Evolutionary conservation across 2,329 filamentous ascomycete genomes (phyloP).

Genomic region (Epichloe sibirici): DNA sequence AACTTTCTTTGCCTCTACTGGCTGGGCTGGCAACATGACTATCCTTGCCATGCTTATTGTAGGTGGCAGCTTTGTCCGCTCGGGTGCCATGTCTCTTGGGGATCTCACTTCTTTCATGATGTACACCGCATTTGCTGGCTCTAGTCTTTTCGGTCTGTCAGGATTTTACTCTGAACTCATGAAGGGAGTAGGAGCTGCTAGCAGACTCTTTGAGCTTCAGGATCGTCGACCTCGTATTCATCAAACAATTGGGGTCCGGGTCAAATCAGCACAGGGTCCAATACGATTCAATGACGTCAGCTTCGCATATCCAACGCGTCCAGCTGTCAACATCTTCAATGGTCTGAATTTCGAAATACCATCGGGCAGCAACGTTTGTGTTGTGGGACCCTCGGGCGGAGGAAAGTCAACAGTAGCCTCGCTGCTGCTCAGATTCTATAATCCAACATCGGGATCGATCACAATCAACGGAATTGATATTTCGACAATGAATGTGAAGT

Average conservation of each 20-base stretch:
- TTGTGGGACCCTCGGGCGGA: slow-evolving; percentile 90
- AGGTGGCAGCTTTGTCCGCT: slow-evolving; percentile 80
- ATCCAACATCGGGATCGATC: slow-evolving; percentile 64
- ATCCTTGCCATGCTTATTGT: slow-evolving; percentile 83
- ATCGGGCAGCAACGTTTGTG: slow-evolving; percentile 86
- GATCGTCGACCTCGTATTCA: slow-evolving; percentile 78
- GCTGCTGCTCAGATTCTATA: slow-evolving; percentile 85
- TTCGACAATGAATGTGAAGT: slow-evolving; percentile 80
- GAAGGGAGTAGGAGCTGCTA: slow-evolving; percentile 98
- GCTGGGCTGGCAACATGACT: slow-evolving; percentile 92
- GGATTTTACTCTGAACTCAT: slow-evolving; percentile 97
- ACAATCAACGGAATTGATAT: slow-evolving; percentile 78
- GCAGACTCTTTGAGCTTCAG: slow-evolving; percentile 87
- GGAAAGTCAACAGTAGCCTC: slow-evolving; percentile 94
- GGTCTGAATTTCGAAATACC: slow-evolving; percentile 83
- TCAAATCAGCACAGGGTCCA: slow-evolving; percentile 72
- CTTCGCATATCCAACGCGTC: slow-evolving; percentile 89
- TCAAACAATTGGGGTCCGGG: slow-evolving; percentile 69
- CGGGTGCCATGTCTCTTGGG: slow-evolving; percentile 75
- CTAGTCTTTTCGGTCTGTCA: slow-evolving; percentile 84
- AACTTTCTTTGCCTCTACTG: slow-evolving; percentile 77
- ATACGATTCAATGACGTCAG: slow-evolving; percentile 79
- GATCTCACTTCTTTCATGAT: slow-evolving; percentile 95
- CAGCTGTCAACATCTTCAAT: slow-evolving; percentile 84
- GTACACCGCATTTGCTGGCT: slow-evolving; percentile 82